These are phyloP conservation scores for Solanum infundibuliforme DNA, from an alignment of 257 asterid species.

Conservation along the genomic window DNA sequence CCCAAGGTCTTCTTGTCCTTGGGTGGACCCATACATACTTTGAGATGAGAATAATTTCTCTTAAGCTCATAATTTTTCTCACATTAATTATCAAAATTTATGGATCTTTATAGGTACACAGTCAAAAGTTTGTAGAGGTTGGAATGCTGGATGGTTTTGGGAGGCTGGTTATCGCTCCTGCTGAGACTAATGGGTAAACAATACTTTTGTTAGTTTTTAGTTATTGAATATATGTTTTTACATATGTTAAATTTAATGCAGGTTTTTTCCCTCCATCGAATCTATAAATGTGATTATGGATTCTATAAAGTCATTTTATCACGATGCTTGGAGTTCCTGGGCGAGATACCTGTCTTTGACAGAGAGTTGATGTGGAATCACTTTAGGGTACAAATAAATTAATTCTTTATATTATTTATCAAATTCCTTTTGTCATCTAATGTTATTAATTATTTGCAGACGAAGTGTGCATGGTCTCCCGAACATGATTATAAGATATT, in stretches of 20 bases:
- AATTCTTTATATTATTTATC: neutral
- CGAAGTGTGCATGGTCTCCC: neutral
- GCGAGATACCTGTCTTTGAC: neutral
- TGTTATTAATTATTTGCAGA: neutral
- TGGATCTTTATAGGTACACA: neutral
- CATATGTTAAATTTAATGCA: neutral
- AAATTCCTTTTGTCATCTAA: too few relatives aligned
- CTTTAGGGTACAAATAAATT: neutral
- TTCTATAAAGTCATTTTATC: neutral
- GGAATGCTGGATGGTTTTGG: neutral
- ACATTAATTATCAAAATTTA: neutral
- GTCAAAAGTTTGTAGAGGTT: neutral
- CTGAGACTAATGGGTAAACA: neutral
- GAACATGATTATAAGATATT: neutral
- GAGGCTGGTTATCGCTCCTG: neutral
- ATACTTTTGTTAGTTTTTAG: neutral
- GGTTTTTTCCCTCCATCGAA: neutral
- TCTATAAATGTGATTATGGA: neutral
- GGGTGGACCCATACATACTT: neutral
- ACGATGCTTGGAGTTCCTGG: neutral
- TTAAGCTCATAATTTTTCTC: neutral
- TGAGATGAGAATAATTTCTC: neutral
- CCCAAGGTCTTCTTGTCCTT: neutral
- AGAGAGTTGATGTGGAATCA: neutral
- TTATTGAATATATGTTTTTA: neutral